Conservation (phyloP, 2,329 filamentous ascomycete species). For the Epicoccum sorghinum region DNA sequence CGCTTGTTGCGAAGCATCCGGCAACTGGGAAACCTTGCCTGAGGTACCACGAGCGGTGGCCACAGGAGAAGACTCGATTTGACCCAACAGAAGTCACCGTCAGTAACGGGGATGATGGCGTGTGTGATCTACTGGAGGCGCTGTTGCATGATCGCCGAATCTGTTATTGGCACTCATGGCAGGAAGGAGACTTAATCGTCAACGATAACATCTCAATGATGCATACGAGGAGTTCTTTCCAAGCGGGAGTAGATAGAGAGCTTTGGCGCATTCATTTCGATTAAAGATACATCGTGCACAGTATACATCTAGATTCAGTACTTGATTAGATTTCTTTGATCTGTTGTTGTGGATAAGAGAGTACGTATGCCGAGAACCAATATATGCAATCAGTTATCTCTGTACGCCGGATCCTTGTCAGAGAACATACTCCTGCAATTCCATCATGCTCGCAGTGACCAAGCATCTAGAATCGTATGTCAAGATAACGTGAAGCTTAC, state of each 20-base stretch:
- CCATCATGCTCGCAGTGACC: no score
- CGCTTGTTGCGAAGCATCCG: conserved; percentile 55
- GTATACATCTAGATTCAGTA: no score
- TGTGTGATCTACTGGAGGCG: conserved; percentile 50
- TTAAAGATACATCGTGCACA: conserved; percentile 20
- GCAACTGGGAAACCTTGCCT: conserved; percentile 56
- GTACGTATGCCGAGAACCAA: no score
- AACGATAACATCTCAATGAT: conserved; percentile 60
- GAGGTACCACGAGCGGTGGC: conserved; percentile 63
- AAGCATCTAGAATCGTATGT: no score
- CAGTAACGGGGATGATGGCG: conserved; percentile 46
- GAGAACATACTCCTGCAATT: no score
- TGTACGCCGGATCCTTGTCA: no score
- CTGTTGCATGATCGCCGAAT: conserved; percentile 59
- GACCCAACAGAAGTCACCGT: conserved; percentile 55
- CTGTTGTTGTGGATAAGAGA: no score
- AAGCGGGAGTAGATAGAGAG: conserved; percentile 53
- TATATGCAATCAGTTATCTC: no score
- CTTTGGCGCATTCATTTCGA: conserved; percentile 61
- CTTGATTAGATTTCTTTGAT: no score
- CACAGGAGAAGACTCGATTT: conserved; percentile 57
- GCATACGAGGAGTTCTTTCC: conserved; percentile 58
- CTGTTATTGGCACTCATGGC: conserved; percentile 59
- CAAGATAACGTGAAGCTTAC: no score
- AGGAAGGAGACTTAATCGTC: conserved; percentile 61